Percentiles rank a stretch among this genome's conserved stretches.
Conservation (phyloP, 768 basidiomycete species). For the Lyophyllum decastes region DNA sequence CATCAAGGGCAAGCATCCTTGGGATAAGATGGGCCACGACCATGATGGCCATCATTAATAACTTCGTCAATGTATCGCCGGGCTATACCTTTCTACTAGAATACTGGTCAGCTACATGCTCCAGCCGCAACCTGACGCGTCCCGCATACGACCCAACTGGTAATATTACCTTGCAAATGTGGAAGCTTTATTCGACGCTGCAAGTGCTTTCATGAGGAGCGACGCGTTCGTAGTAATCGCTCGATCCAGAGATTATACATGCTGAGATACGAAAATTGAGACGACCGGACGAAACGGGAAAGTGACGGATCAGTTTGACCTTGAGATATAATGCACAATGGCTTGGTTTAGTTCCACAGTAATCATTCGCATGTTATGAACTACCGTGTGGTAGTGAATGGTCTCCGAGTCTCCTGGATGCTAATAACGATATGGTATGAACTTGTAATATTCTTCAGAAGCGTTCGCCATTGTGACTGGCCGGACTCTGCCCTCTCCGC, state of each 20-base stretch:
- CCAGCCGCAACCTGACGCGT: neutral
- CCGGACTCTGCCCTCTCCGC: slow-evolving; percentile 44
- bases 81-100: neutral
- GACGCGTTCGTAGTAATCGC: neutral
- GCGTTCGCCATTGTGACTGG: slow-evolving; percentile 57
- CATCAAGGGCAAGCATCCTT: slow-evolving; percentile 53
- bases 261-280: neutral
- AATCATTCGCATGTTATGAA: slow-evolving; percentile 31
- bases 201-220: neutral
- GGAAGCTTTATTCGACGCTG: neutral
- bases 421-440: slow-evolving; percentile 72
- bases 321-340: neutral
- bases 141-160: neutral
- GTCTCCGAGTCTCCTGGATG: slow-evolving; percentile 62
- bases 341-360: neutral
- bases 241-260: neutral
- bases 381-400: slow-evolving; percentile 23
- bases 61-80: slow-evolving; percentile 1
- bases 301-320: neutral
- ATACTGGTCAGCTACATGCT: neutral
- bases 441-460: slow-evolving; percentile 52
- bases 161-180: neutral
- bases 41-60: slow-evolving; percentile 43
- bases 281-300: neutral
- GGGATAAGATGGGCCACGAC: slow-evolving; percentile 33